Base-by-base conservation (phyloP, 345 rosid genomes). In the Laguncularia racemosa region DNA sequence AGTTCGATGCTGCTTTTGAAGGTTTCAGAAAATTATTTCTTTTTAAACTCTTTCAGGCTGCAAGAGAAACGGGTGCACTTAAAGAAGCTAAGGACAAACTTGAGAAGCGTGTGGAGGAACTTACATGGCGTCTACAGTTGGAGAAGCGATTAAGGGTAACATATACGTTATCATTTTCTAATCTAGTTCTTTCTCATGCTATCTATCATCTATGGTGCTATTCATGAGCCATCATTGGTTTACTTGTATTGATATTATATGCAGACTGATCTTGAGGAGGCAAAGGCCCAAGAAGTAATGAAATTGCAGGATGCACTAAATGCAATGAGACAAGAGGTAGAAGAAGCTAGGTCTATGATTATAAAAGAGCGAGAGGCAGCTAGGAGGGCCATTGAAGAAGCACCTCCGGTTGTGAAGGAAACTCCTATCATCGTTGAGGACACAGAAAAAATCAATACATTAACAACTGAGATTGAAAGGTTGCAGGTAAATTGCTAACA, bases 101-200 rank as follows among this genome's bases (percentile, higher is more conserved):
- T 57, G 97, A 93, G 75, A 89, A 93, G 82, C 96, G 96, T 48
- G 97, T 93, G 59, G 99, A 93, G 78, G 99, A 93, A 74, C 85
- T 93, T 61, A 85, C 97, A 57, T 93, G 96, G 96, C 95, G 99
- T 57, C 73, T 87, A 60, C 97, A 93, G 59, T 66, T 93, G 20
- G 99, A 93, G 78, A 93, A 87, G 77, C 83, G 95, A 71, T 68
- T 93, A 73, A 82, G 99, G 91, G 97, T 93, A 84, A 55, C 50
- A 9, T 63, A 47, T 48, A 45, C 60, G 28, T 28, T 20, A 13
- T 43, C 50, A 14, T 54, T 26, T 21, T 33, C 52, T 44, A 11
- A 14, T 2, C 18, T 28, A 15, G 12, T 40, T 47, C 4, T 13
- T 16, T 20, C 38, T 4, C 17, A 40, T 38, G 38, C 40, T 33